Base-by-base conservation (phyloP, 2,329 filamentous ascomycete species). In the Diplodia mutila region DNA sequence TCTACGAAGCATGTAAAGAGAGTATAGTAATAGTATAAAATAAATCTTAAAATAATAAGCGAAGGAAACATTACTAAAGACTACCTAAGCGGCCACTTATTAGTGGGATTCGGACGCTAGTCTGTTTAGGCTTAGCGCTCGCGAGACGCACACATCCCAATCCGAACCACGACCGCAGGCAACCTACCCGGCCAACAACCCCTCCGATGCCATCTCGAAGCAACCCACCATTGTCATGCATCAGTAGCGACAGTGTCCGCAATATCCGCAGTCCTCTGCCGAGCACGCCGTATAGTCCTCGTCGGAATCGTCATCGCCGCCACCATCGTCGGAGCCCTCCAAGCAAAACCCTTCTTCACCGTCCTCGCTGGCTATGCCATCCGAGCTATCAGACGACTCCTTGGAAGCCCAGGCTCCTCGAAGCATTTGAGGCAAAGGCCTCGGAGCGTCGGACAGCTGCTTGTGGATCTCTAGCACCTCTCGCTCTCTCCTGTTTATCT, bases 211-310 rank as follows among this genome's bases (percentile, higher is more conserved):
- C 21, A 51, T 6, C 23, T 25, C 23, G 5, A 25, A 18, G 3
- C 49, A 14, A n/a, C 11, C 42, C 21, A 48, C 1, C 21, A 3
- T 27, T 27, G 21, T 16, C 25, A 27, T 11, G 1, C 49, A 25
- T 66, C 64, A 67, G 9, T 67, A 61, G 18, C 57, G 73, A 67
- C 78, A 80, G 32, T 72, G 76, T 9, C 78, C 78, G 54, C 78
- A 80, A 54, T 80, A 79, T 2, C 76, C 77, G 70, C 77, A 80
- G 25, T 73, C 70, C 0, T 76, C 72, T 34, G 71, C 71, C 11
- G 76, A 77, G 67, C 78, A 80, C 8, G 76, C 78, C 8, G 77
- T 80, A 34, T 73, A 80, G 66, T 80, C 78, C 69, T 5, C 21
- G 8, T 66, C 65, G 4, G 65, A 66, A 55, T 76, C 74, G 2